Evolutionary conservation across 1,284 basidiomycete genomes (phyloP).

Genomic region (Rhodotorula sp.): DNA sequence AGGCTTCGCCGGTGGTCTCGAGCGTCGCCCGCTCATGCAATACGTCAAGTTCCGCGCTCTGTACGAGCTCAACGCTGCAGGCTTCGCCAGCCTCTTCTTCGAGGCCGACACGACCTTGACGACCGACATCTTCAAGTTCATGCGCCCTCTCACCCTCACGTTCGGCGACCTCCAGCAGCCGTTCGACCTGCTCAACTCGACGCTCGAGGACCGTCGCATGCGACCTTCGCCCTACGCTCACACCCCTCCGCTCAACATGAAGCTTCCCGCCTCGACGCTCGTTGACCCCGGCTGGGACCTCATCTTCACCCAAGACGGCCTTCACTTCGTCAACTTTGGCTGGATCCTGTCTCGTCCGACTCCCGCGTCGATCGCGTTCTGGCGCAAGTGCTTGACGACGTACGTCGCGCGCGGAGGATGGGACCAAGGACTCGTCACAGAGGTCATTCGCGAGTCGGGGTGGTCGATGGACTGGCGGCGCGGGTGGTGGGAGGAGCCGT

Average conservation of each 20-base stretch:
- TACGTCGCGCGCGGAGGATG: slow-evolving; percentile 5
- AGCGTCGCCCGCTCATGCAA: neutral
- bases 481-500: neutral
- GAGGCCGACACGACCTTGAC: slow-evolving; percentile 1
- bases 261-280: too few relatives aligned
- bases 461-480: neutral
- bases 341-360: neutral
- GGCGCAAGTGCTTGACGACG: neutral
- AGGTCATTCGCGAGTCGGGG: neutral
- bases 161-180: neutral
- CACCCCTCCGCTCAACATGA: neutral
- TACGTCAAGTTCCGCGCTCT: slow-evolving; percentile 1
- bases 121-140: neutral
- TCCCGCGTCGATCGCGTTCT: neutral
- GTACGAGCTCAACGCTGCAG: slow-evolving; percentile 4
- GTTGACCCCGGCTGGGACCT: slow-evolving; percentile 3
- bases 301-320: neutral
- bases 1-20: neutral
- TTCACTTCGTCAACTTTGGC: slow-evolving; percentile 1
- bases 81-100: neutral
- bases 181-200: neutral
- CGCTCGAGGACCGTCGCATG: neutral
- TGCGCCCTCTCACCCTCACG: neutral
- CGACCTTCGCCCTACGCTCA: neutral
- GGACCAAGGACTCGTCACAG: neutral